Percentiles rank a stretch among this genome's conserved stretches.
These are phyloP conservation scores for Carex cristatella DNA, from an alignment of 176 grass and related monocot species.

Conservation along the genomic window DNA sequence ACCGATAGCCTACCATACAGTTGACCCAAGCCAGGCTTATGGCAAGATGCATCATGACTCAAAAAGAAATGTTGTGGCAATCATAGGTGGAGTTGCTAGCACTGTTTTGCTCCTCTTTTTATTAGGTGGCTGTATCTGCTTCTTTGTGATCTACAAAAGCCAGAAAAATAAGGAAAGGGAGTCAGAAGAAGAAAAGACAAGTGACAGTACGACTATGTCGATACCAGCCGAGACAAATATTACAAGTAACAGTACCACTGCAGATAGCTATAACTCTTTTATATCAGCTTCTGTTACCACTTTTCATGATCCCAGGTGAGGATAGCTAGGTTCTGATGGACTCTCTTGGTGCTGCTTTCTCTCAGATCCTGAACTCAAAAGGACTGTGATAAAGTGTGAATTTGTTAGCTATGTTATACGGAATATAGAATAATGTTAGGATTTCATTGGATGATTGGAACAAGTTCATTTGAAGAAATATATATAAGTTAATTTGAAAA, in stretches of 20 bases:
- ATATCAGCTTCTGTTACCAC: not conserved
- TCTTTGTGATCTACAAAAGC: slow-evolving; percentile 26
- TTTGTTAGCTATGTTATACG: not conserved
- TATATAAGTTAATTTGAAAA: not conserved
- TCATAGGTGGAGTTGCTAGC: not conserved
- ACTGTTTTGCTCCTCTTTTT: not conserved
- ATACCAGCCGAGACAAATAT: not conserved
- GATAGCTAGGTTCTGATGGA: slow-evolving; percentile 25
- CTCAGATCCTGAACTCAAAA: slow-evolving; percentile 47
- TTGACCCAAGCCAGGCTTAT: not conserved
- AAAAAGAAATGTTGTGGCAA: not conserved
- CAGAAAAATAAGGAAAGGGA: slow-evolving; percentile 39
- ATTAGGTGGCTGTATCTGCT: not conserved
- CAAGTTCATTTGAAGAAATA: not conserved
- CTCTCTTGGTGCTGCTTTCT: slow-evolving; percentile 34
- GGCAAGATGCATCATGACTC: not conserved
- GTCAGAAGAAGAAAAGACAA: not conserved
- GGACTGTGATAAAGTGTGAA: slow-evolving; percentile 22
- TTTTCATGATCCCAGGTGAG: slow-evolving; percentile 23
- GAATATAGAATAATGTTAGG: not conserved
- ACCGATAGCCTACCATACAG: not conserved
- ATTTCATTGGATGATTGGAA: not conserved
- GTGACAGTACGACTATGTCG: not conserved
- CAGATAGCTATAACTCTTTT: not conserved
- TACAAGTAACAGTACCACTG: not conserved